Evolutionary conservation across 1,139 yeast genomes (phyloP).

Genomic region (Lizanozyma gosingica): DNA sequence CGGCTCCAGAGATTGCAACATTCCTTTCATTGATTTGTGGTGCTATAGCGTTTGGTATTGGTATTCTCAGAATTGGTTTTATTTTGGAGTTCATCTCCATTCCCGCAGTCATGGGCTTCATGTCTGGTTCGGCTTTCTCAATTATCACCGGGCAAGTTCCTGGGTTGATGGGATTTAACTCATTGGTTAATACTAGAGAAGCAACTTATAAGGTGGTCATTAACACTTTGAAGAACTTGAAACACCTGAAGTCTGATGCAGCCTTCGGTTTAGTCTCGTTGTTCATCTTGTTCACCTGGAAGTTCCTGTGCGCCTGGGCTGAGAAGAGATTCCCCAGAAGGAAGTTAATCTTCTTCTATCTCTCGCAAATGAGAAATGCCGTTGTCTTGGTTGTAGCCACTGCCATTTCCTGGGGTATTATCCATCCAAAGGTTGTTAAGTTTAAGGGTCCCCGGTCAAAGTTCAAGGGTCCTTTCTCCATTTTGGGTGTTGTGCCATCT

Average conservation of each 20-base stretch:
- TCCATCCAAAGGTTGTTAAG: constrained; percentile 7
- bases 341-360: constrained; percentile 53
- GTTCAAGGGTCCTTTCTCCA: constrained; percentile 42
- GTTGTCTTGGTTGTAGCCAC: constrained; percentile 74
- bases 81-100: constrained; percentile 80
- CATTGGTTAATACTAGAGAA: constrained; percentile 59
- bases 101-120: constrained; percentile 92
- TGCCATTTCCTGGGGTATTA: constrained; percentile 56
- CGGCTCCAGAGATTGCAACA: constrained; percentile 69
- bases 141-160: constrained; percentile 85
- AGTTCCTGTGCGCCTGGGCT: constrained; percentile 43
- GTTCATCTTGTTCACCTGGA: constrained; percentile 61
- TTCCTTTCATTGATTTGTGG: constrained; percentile 77
- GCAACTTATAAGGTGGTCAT: constrained; percentile 66
- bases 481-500: constrained; percentile 72
- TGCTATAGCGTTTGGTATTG: constrained; percentile 72
- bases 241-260: constrained; percentile 64
- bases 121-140: constrained; percentile 87
- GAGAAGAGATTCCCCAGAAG: constrained; percentile 53
- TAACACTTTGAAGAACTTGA: constrained; percentile 63
- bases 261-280: constrained; percentile 81
- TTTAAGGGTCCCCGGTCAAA: constrained; percentile 6
- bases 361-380: constrained; percentile 73
- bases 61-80: constrained; percentile 78
- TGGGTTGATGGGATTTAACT: constrained; percentile 68